Evolutionary conservation across 2,329 filamentous ascomycete genomes (phyloP).

Genomic region (Teratosphaeria nubilosa): DNA sequence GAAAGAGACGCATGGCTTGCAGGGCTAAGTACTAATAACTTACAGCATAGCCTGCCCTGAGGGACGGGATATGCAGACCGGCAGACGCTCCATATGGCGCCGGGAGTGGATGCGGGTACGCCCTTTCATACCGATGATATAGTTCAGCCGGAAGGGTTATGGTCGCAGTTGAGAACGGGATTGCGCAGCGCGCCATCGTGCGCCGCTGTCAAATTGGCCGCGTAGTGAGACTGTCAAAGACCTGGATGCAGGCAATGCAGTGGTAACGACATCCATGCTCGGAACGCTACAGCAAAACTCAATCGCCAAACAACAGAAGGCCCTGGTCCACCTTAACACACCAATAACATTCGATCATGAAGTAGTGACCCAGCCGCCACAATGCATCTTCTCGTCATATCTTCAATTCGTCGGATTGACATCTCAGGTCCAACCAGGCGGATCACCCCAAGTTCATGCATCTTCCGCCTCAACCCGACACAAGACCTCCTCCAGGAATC

Average conservation of each 20-base stretch:
- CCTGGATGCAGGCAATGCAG: not conserved
- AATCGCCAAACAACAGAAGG: not conserved
- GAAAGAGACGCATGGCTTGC: too few relatives aligned
- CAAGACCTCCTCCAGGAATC: slow-evolving; percentile 84
- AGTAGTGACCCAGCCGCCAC: not conserved
- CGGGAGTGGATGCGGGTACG: too few relatives aligned
- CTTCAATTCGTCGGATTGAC: not conserved
- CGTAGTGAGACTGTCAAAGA: not conserved
- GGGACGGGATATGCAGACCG: too few relatives aligned
- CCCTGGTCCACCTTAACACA: not conserved
- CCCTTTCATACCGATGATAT: too few relatives aligned
- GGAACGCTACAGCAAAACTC: not conserved
- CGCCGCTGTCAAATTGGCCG: not conserved
- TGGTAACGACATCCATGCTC: not conserved
- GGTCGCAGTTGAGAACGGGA: too few relatives aligned
- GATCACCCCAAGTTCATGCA: slow-evolving; percentile 33
- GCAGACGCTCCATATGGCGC: too few relatives aligned
- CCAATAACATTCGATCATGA: not conserved
- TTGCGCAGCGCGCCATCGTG: too few relatives aligned
- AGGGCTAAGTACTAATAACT: too few relatives aligned
- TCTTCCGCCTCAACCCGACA: slow-evolving; percentile 84
- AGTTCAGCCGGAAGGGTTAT: too few relatives aligned
- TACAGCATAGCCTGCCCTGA: too few relatives aligned
- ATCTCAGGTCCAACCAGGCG: not conserved
- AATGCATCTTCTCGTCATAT: not conserved